phyloP scores from a whole-genome alignment of 305 asterid species.

The Fraxinus angustifolia region DNA sequence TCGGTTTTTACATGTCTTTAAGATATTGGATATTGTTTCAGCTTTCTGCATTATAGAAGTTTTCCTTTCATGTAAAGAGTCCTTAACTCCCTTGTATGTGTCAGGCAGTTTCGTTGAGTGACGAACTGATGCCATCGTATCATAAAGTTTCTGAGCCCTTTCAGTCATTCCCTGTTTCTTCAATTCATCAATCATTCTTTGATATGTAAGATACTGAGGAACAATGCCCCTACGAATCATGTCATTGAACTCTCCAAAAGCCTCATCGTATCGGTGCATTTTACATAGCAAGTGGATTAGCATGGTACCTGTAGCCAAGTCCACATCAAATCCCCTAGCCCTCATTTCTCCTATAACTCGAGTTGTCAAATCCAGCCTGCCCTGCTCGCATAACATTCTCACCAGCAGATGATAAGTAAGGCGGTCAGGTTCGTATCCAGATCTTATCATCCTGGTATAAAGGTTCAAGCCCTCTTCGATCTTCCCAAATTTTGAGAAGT shows the following conservation, averaged over 20 bases:
- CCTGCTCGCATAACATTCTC: conserved; percentile 68
- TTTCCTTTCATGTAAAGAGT: conserved; percentile 36
- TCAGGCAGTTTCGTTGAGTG: conserved; percentile 71
- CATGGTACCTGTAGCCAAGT: conserved; percentile 73
- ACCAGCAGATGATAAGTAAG: conserved; percentile 68
- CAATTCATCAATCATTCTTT: conserved; percentile 44
- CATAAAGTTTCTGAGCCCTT: conserved; percentile 46
- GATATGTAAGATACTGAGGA: conserved; percentile 78
- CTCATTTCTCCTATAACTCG: conserved; percentile 65
- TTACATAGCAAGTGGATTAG: conserved; percentile 59
- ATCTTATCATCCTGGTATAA: conserved; percentile 48
- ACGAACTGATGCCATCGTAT: conserved; percentile 59
- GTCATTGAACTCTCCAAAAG: conserved; percentile 61
- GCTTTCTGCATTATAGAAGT: conserved; percentile 55
- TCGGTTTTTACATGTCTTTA: conserved; percentile 53
- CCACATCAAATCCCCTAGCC: conserved; percentile 69
- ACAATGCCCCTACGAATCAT: conserved; percentile 78
- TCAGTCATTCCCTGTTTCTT: conserved; percentile 55
- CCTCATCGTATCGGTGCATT: conserved; percentile 50
- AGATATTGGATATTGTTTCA: conserved; percentile 53
- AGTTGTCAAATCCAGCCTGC: conserved; percentile 37
- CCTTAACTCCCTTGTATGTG: conserved; percentile 42
- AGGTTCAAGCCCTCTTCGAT: conserved; percentile 61
- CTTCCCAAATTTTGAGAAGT: conserved; percentile 56
- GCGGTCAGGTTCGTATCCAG: conserved; percentile 65